Conservation (phyloP, 75 land plant species). For the Picea sitchensis region DNA sequence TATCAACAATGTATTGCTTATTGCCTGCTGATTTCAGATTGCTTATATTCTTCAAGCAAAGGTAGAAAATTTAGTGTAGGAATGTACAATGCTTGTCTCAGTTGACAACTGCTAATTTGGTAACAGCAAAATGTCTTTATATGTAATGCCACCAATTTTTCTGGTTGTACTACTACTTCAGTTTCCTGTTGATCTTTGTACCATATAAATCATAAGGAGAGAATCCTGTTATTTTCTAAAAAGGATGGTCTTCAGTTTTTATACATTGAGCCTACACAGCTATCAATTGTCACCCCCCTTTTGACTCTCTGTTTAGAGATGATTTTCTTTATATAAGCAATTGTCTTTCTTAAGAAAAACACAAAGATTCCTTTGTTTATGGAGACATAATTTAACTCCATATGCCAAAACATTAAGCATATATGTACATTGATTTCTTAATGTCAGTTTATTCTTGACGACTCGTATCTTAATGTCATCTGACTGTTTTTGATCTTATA, state of each 20-base stretch:
- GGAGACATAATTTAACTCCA: background rate
- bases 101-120: too few relatives aligned
- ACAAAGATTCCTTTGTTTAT: background rate
- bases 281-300: background rate
- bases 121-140: too few relatives aligned
- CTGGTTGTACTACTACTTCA: background rate
- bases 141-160: too few relatives aligned
- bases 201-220: background rate
- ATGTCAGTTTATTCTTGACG: background rate
- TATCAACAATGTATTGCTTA: background rate
- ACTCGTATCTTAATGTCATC: background rate
- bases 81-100: background rate
- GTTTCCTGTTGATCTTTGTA: background rate
- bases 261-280: background rate
- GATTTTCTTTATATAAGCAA: background rate
- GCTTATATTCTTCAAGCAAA: background rate
- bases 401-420: background rate
- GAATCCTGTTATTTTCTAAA: background rate
- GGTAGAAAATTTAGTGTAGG: conserved; percentile 1
- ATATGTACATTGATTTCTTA: too few relatives aligned
- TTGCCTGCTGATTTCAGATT: background rate
- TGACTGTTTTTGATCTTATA: background rate
- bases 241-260: background rate
- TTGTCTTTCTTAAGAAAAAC: background rate
- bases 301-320: background rate